Percentiles rank a stretch among this genome's conserved stretches.
Evolutionary conservation across 2,329 filamentous ascomycete genomes (phyloP).

Genomic region (Claviceps humidiphila): DNA sequence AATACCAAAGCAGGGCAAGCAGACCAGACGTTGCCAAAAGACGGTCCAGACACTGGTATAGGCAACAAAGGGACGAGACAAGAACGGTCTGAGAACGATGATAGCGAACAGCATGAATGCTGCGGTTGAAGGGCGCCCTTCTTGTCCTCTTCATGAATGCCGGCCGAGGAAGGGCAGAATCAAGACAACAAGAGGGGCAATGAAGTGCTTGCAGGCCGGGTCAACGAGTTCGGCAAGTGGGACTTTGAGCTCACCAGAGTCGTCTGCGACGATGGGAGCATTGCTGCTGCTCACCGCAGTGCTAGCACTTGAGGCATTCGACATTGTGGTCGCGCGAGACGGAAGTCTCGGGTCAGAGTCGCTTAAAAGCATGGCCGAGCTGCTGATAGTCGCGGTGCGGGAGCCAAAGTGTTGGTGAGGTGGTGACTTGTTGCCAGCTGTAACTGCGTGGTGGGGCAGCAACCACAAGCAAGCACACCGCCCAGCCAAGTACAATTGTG

Average conservation of each 20-base stretch:
- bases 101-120: not conserved
- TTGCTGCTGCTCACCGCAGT: slow-evolving; percentile 14
- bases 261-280: slow-evolving; percentile 16
- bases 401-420: not conserved
- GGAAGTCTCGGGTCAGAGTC: slow-evolving; percentile 24
- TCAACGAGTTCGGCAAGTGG: slow-evolving; percentile 3
- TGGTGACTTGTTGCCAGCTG: slow-evolving; percentile 7
- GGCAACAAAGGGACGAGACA: not conserved
- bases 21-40: not conserved
- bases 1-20: not conserved
- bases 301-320: slow-evolving; percentile 20
- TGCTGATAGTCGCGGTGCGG: not conserved
- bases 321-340: slow-evolving; percentile 21
- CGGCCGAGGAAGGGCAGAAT: slow-evolving; percentile 4
- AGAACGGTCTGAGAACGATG: not conserved
- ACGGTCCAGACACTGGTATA: not conserved
- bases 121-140: not conserved
- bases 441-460: not conserved
- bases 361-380: slow-evolving; percentile 26
- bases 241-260: slow-evolving; percentile 25
- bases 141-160: not conserved
- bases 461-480: not conserved
- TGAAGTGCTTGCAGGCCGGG: slow-evolving; percentile 6
- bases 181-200: slow-evolving; percentile 21
- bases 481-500: slow-evolving; percentile 5